Evolutionary conservation across 2,329 filamentous ascomycete species (phyloP), one percentile per base, ranked within the genome.

Genomic region (Aspergillus brasiliensis): DNA sequence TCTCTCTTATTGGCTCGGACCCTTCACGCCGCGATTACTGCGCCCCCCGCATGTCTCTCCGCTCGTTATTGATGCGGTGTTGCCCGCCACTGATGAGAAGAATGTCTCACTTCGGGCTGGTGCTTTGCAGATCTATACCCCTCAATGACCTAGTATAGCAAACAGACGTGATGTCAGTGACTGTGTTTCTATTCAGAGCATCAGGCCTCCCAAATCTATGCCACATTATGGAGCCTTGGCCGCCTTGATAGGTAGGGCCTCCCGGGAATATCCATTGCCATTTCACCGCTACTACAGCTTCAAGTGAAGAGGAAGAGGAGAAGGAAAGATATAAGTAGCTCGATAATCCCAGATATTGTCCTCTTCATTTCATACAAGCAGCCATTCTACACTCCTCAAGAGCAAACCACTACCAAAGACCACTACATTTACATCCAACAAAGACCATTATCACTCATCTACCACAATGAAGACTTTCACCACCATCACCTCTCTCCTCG

Each of bases 391-490:
- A 31, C n/a, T 28, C 15, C n/a, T 13, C 19, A 44, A 44, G 17
- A 21, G 5, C 17, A 44, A 44, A 21, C 11, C 21, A 21, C 10
- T n/a, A 48, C 27, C 5, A 37, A 5, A 2, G 27, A 48, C 11
- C 31, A 46, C 5, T 4, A 15, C 23, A 11, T 11, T 15, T n/a
- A 51, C 15, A 28, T 17, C n/a, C 25, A 10, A 44, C 23, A 0
- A 31, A 27, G 17, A 15, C 8, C 38, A 25, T 11, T 27, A 21
- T 10, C 38, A 15, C 19, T 17, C 19, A 4, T 5, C 25, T 7
- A 38, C 21, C 61, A 67, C 51, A 57, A 74, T 74, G 72, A 73
- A 73, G 62, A 62, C 57, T 37, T 58, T 67, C 60, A 60, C 63
- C 17, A 11, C 67, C 10, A 46, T 65, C 38, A 38, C 64, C 47